Conservation (phyloP, 257 asterid genomes). For the Solanum clarkiae region DNA sequence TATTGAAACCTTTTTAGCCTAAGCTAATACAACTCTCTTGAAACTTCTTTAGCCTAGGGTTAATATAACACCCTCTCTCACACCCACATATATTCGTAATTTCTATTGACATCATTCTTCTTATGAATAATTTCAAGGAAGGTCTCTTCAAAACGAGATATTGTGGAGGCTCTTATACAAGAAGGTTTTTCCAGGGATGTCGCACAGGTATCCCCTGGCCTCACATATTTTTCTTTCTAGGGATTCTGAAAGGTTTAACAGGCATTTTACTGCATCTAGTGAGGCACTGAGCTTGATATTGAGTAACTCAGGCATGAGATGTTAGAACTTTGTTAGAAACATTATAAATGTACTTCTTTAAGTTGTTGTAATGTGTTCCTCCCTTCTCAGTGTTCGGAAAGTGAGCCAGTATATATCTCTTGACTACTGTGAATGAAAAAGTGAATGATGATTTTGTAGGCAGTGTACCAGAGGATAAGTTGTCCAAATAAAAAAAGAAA, state of each 20-base stretch:
- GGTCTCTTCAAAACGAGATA: conserved; percentile 77
- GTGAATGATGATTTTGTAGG: not conserved
- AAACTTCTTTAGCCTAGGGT: no score
- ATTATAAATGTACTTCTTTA: not conserved
- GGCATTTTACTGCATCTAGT: not conserved
- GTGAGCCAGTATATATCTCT: not conserved
- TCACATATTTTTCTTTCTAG: not conserved
- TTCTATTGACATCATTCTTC: not conserved
- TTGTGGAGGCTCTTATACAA: conserved; percentile 57
- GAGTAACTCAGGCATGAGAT: not conserved
- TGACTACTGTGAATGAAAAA: not conserved
- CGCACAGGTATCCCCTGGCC: conserved; percentile 54
- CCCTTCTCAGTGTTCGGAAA: not conserved
- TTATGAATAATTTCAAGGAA: conserved; percentile 37
- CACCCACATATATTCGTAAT: not conserved
- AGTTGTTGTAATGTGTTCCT: not conserved
- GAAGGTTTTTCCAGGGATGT: conserved; percentile 88
- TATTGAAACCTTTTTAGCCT: not conserved
- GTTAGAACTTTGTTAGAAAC: not conserved
- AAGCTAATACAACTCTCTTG: not conserved
- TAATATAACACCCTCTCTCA: no score
- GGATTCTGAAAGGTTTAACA: not conserved
- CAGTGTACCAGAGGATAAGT: not conserved
- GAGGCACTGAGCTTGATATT: not conserved
- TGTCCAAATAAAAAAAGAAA: not conserved